These are phyloP conservation scores for Cylindrotheca closterium DNA, from an alignment of 108 stramenopile species.

Conservation along the genomic window DNA sequence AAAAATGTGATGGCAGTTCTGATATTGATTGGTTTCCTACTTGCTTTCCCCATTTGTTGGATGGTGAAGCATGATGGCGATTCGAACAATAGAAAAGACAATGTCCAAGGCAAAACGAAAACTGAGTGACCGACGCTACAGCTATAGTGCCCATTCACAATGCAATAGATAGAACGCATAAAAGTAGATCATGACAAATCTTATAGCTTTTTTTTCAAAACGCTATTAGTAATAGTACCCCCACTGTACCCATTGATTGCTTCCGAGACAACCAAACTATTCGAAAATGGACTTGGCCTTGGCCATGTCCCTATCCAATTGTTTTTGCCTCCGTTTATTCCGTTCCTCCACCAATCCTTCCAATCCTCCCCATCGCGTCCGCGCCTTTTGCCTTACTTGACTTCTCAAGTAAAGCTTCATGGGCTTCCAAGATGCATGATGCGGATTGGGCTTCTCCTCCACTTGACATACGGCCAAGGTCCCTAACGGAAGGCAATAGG, in stretches of 20 bases:
- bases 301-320: constrained; percentile 63
- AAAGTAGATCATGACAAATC: no score
- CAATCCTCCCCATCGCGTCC: constrained; percentile 71
- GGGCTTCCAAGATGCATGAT: constrained; percentile 51
- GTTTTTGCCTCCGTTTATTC: constrained; percentile 49
- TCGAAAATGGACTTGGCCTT: constrained; percentile 61
- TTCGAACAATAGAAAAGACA: no score
- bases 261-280: not conserved
- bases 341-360: constrained; percentile 66
- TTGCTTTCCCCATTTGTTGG: no score
- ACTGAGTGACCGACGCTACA: not conserved
- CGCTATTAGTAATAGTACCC: no score
- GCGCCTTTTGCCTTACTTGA: constrained; percentile 68
- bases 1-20: no score
- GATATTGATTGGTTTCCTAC: no score
- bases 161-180: constrained; percentile 1
- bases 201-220: no score
- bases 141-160: not conserved
- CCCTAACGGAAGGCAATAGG: constrained; percentile 78
- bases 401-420: constrained; percentile 74
- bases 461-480: constrained; percentile 74
- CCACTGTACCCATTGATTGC: no score
- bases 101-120: no score
- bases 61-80: no score
- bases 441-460: constrained; percentile 71